Evolutionary conservation across 106 monocot genomes (phyloP).

Genomic region (Acorus gramineus): DNA sequence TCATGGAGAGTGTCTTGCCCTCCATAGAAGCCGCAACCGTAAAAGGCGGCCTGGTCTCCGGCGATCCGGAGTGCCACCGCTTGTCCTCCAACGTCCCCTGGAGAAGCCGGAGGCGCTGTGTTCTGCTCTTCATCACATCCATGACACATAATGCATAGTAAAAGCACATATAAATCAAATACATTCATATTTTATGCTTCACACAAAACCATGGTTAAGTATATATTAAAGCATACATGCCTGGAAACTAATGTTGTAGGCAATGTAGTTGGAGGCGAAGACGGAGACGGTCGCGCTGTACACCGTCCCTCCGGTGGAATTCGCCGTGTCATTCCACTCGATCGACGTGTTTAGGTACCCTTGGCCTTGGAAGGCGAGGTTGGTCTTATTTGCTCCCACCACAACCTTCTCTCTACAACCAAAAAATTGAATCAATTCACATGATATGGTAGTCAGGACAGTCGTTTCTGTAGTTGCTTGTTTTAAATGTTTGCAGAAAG

Average conservation of each 20-base stretch:
- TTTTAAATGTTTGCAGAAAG: too few species aligned
- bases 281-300: conserved; percentile 41
- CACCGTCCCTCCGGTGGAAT: conserved; percentile 42
- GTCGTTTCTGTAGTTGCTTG: too few species aligned
- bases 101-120: conserved; percentile 20
- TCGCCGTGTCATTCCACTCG: conserved; percentile 62
- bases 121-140: conserved; percentile 21
- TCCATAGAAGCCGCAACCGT: conserved; percentile 45
- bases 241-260: conserved; percentile 62
- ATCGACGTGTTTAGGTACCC: conserved; percentile 47
- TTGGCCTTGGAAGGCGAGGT: conserved; percentile 51
- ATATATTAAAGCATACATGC: conserved; percentile 2
- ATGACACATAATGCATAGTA: not conserved
- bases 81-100: conserved; percentile 32
- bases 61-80: conserved; percentile 47
- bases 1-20: conserved; percentile 57
- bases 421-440: not conserved
- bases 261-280: conserved; percentile 47
- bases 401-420: conserved; percentile 54
- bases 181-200: not conserved
- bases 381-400: conserved; percentile 44
- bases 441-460: too few species aligned
- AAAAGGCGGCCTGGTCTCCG: conserved; percentile 64
- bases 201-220: not conserved
- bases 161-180: too few species aligned